Percentiles rank a stretch among this genome's conserved stretches.
Evolutionary conservation across 257 asterid genomes (phyloP).

Genomic region (Rauvolfia tetraphylla): DNA sequence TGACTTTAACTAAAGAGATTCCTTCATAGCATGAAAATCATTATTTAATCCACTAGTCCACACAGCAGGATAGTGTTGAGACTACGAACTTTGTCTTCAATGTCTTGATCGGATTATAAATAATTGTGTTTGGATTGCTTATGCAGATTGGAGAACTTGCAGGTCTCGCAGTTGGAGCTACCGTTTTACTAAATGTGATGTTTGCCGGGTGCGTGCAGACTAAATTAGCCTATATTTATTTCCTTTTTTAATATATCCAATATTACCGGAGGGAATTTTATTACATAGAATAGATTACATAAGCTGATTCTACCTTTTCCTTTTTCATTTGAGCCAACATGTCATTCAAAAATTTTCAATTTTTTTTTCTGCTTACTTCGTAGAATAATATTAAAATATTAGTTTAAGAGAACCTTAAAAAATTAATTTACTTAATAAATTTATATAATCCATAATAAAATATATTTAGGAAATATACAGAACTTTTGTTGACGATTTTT

Average conservation of each 20-base stretch:
- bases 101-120: constrained; percentile 6
- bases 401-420: too few species aligned
- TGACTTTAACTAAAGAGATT: constrained; percentile 7
- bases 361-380: too few species aligned
- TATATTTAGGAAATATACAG: too few species aligned
- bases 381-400: too few species aligned
- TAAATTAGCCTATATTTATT: neutral
- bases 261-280: neutral
- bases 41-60: too few species aligned
- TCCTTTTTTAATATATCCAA: neutral
- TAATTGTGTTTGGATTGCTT: neutral
- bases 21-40: neutral
- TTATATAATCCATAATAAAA: too few species aligned
- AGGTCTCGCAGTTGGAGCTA: constrained; percentile 93
- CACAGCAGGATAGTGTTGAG: constrained; percentile 5
- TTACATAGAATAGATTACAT: neutral
- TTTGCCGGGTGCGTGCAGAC: constrained; percentile 59
- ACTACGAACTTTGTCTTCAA: constrained; percentile 9
- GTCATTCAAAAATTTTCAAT: neutral
- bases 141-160: constrained; percentile 91
- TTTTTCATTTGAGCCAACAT: neutral
- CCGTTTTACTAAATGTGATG: constrained; percentile 81
- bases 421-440: too few species aligned
- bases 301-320: neutral
- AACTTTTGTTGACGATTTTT: too few species aligned